Evolutionary conservation across 2,329 filamentous ascomycete species (phyloP).

Genomic region (Diplodia intermedia): DNA sequence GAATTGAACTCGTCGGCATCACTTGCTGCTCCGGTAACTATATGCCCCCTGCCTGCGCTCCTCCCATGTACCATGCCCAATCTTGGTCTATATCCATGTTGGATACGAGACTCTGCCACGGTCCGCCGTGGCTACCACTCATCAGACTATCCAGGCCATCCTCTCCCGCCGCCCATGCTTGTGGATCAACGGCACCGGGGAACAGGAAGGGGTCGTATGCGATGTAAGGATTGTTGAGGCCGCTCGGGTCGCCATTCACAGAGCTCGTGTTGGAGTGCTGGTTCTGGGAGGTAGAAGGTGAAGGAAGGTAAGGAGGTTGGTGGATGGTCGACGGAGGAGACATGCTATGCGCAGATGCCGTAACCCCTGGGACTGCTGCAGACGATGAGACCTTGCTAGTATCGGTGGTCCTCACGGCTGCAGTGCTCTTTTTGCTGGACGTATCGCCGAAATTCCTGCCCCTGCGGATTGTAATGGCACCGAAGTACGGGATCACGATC

Average conservation of each 20-base stretch:
- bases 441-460: slow-evolving; percentile 38
- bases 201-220: slow-evolving; percentile 30
- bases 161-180: neutral
- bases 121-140: slow-evolving; percentile 40
- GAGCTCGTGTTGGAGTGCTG: slow-evolving; percentile 19
- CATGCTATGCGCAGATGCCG: slow-evolving; percentile 34
- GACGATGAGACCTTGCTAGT: neutral
- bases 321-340: slow-evolving; percentile 34
- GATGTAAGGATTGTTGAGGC: slow-evolving; percentile 11
- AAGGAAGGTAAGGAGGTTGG: slow-evolving; percentile 30
- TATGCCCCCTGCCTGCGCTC: slow-evolving; percentile 32
- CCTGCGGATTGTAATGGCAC: slow-evolving; percentile 48
- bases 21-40: neutral
- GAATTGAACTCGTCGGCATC: neutral
- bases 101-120: slow-evolving; percentile 48
- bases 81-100: slow-evolving; percentile 48
- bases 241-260: slow-evolving; percentile 10
- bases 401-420: neutral
- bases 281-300: neutral
- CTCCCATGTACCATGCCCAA: slow-evolving; percentile 51
- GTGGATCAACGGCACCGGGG: neutral
- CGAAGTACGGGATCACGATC: slow-evolving; percentile 52
- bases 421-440: neutral
- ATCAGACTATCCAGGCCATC: slow-evolving; percentile 37
- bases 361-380: neutral